Conservation (phyloP, 352 stramenopile species). For the Phytophthora hibernalis region DNA sequence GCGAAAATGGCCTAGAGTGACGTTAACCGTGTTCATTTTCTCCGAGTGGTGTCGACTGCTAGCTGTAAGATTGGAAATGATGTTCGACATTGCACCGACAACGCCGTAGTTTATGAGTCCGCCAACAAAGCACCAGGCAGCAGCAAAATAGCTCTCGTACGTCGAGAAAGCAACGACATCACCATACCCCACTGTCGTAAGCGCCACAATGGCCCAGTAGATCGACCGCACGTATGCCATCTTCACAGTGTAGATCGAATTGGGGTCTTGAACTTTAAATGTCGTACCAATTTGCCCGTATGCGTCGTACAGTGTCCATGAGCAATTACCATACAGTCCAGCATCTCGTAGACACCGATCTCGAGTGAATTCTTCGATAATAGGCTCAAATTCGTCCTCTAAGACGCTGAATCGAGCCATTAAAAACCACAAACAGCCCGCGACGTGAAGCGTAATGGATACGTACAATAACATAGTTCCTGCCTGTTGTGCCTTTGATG, state of each 20-base stretch:
- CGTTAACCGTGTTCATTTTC: slow-evolving; percentile 74
- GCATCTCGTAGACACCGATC: slow-evolving; percentile 55
- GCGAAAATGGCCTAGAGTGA: slow-evolving; percentile 64
- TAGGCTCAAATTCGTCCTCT: slow-evolving; percentile 36
- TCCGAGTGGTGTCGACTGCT: slow-evolving; percentile 66
- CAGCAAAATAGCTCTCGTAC: slow-evolving; percentile 70
- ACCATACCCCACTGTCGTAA: slow-evolving; percentile 82
- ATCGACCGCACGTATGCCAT: slow-evolving; percentile 78
- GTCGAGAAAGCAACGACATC: slow-evolving; percentile 83
- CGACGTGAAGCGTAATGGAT: slow-evolving; percentile 65
- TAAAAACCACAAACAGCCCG: slow-evolving; percentile 78
- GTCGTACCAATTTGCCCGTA: slow-evolving; percentile 66
- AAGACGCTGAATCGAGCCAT: slow-evolving; percentile 69
- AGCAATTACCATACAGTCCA: slow-evolving; percentile 66
- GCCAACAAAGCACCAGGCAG: slow-evolving; percentile 69
- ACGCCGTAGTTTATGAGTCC: slow-evolving; percentile 84
- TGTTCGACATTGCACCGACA: slow-evolving; percentile 79
- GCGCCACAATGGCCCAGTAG: slow-evolving; percentile 77
- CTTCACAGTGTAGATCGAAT: slow-evolving; percentile 54
- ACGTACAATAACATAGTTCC: slow-evolving; percentile 72
- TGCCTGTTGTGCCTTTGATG: slow-evolving; percentile 65
- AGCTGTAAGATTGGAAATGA: slow-evolving; percentile 77
- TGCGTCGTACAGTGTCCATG: slow-evolving; percentile 73
- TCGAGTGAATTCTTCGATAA: slow-evolving; percentile 42
- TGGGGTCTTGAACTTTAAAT: slow-evolving; percentile 43